These are phyloP conservation scores for Dioszegia crocea DNA, from an alignment of 768 basidiomycete species.

Conservation along the genomic window DNA sequence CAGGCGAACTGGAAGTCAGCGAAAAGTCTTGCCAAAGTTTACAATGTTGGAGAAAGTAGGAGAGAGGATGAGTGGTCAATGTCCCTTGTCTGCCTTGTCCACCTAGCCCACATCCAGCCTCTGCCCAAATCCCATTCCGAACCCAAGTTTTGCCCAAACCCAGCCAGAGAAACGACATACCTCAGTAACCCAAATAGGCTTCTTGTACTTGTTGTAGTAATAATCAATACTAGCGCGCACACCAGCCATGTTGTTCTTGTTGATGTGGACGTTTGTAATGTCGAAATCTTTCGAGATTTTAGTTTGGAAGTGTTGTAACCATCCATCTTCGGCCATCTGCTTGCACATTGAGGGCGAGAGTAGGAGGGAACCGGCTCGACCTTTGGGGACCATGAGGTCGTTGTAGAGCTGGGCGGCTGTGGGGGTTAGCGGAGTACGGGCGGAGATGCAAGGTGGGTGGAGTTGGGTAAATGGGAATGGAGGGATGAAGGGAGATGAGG, in stretches of 20 bases:
- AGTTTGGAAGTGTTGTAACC: slow-evolving; percentile 46
- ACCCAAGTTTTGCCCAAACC: not conserved
- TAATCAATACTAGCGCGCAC: slow-evolving; percentile 41
- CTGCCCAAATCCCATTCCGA: not conserved
- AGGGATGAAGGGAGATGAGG: no score
- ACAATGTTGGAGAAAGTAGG: no score
- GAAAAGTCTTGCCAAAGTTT: not conserved
- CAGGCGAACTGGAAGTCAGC: slow-evolving; percentile 40
- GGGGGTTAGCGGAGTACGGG: no score
- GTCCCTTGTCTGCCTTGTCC: not conserved
- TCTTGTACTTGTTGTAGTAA: slow-evolving; percentile 44
- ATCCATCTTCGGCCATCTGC: slow-evolving; percentile 45
- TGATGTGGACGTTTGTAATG: slow-evolving; percentile 46
- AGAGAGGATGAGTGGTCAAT: no score
- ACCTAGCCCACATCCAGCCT: not conserved
- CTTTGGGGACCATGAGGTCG: slow-evolving; percentile 37
- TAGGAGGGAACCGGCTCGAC: slow-evolving; percentile 40
- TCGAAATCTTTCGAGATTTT: slow-evolving; percentile 29
- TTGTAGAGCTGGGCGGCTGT: slow-evolving; percentile 43
- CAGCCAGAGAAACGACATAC: slow-evolving; percentile 13
- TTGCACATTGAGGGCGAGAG: slow-evolving; percentile 50
- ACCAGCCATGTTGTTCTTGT: slow-evolving; percentile 47
- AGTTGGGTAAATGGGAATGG: no score
- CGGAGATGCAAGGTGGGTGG: no score
- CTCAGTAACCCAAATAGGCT: slow-evolving; percentile 47